Conservation (phyloP, 1,139 yeast species). For the Blastobotrys elegans region DNA sequence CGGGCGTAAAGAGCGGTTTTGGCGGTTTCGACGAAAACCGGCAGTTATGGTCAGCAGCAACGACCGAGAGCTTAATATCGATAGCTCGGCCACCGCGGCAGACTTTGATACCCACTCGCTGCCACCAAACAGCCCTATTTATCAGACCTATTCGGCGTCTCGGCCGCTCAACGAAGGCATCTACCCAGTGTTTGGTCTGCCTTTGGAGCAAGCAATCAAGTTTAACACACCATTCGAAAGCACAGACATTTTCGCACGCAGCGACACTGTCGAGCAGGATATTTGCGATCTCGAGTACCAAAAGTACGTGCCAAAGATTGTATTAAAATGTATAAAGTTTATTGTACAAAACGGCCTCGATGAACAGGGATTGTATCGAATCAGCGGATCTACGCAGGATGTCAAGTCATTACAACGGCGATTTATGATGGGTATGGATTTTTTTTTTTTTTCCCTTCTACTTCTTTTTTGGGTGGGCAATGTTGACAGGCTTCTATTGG, state of each 20-base stretch:
- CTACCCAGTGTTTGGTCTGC: constrained; percentile 28
- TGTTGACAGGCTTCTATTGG: no score
- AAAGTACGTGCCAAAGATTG: constrained; percentile 24
- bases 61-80: not conserved
- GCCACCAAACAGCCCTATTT: constrained; percentile 1
- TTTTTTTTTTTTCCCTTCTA: not conserved
- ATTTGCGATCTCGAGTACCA: constrained; percentile 20
- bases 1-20: not conserved
- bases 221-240: constrained; percentile 15
- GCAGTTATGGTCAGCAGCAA: not conserved
- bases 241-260: constrained; percentile 14
- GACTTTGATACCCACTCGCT: not conserved
- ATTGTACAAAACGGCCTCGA: constrained; percentile 46
- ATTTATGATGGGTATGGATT: constrained; percentile 44
- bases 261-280: constrained; percentile 17
- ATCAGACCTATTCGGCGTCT: not conserved
- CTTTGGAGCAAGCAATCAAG: constrained; percentile 26
- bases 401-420: constrained; percentile 54
- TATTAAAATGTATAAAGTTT: constrained; percentile 24
- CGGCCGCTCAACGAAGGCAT: not conserved
- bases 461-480: not conserved
- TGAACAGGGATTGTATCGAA: constrained; percentile 79
- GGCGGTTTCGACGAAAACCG: constrained; percentile 2
- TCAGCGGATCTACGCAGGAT: constrained; percentile 71
- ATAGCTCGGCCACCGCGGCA: not conserved